A percentile compares a stretch with the other conserved stretches of the same genome.
Evolutionary conservation across 176 grass and related monocot species (phyloP).

Genomic region (Oryza officinalis): DNA sequence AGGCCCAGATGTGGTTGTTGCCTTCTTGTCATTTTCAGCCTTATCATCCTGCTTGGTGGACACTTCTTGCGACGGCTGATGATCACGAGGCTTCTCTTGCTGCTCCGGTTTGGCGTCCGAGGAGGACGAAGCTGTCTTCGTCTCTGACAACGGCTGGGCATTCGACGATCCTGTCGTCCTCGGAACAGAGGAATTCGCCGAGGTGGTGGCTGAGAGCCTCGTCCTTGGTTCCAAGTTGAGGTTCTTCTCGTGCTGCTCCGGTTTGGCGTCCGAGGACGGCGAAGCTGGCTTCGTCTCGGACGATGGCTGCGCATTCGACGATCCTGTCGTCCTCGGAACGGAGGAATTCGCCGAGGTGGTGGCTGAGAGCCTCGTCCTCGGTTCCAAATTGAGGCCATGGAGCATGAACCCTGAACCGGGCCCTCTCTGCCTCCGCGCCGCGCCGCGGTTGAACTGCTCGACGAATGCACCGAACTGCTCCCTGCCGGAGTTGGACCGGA

Average conservation of each 20-base stretch:
- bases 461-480: slow-evolving; percentile 51
- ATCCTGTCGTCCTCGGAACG: slow-evolving; percentile 9
- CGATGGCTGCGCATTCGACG: background rate
- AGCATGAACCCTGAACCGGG: slow-evolving; percentile 38
- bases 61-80: background rate
- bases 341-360: background rate
- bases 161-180: slow-evolving; percentile 10
- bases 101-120: background rate
- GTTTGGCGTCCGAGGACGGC: background rate
- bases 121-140: background rate
- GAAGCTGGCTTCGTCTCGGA: background rate
- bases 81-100: slow-evolving; percentile 1
- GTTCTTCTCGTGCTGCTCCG: background rate
- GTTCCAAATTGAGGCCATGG: slow-evolving; percentile 46
- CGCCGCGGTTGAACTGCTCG: slow-evolving; percentile 52
- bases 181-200: background rate
- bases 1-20: background rate
- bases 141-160: background rate
- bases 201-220: background rate
- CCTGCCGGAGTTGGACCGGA: slow-evolving; percentile 47
- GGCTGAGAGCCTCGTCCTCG: slow-evolving; percentile 12
- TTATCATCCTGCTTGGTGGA: background rate
- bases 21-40: slow-evolving; percentile 13
- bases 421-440: slow-evolving; percentile 38
- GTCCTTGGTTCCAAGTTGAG: slow-evolving; percentile 46